A percentile compares a stretch with the other conserved stretches of the same genome.
Conservation (phyloP, 116 monocot genomes). For the Dioscorea cayenensis region DNA sequence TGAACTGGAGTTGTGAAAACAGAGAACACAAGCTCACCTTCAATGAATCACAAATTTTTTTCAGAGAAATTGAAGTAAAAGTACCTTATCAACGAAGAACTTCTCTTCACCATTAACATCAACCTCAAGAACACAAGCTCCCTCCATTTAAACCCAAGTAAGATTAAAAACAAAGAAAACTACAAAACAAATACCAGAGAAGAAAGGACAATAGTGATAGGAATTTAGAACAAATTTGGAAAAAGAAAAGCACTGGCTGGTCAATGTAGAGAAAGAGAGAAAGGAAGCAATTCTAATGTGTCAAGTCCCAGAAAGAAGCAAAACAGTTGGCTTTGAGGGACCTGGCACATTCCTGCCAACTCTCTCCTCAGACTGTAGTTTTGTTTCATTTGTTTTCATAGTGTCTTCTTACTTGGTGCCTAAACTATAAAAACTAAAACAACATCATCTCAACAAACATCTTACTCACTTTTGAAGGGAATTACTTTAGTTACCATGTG, state of each 20-base stretch:
- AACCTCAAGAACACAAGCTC: constrained; percentile 55
- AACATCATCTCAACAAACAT: constrained; percentile 23
- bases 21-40: too few species aligned
- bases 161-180: too few species aligned
- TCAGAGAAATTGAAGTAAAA: too few species aligned
- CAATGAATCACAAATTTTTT: not conserved
- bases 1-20: constrained; percentile 5
- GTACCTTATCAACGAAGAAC: constrained; percentile 71
- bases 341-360: not conserved
- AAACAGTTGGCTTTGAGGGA: not conserved
- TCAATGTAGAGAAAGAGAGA: not conserved
- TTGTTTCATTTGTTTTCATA: not conserved
- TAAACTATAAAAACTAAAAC: not conserved
- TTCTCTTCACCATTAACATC: constrained; percentile 79
- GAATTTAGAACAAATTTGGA: constrained; percentile 8
- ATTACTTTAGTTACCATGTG: constrained; percentile 21
- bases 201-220: constrained; percentile 17
- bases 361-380: not conserved
- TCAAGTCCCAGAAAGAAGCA: not conserved
- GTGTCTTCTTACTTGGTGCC: not conserved
- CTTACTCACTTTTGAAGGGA: constrained; percentile 14
- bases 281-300: constrained; percentile 8
- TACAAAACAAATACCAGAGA: not conserved
- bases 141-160: constrained; percentile 16
- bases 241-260: constrained; percentile 1